Conservation (phyloP, 2,329 filamentous ascomycete genomes). For the Exophiala sideris region DNA sequence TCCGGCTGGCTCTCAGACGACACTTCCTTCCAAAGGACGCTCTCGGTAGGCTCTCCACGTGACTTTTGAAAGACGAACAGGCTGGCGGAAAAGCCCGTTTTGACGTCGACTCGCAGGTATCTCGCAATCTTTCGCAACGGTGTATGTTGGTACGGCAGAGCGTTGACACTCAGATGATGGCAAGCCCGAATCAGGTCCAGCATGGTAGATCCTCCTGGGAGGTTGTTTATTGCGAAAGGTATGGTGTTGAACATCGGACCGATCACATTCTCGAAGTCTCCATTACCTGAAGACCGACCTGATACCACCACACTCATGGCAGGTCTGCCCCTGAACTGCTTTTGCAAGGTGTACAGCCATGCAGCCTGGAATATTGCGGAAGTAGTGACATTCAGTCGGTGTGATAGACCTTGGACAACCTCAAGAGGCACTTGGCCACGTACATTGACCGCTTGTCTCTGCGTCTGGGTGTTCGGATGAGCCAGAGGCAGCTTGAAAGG, state of each 20-base stretch:
- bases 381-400: constrained; percentile 66
- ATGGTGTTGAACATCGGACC: constrained; percentile 90
- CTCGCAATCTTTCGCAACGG: constrained; percentile 76
- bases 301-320: constrained; percentile 74
- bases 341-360: constrained; percentile 64
- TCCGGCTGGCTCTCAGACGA: constrained; percentile 55
- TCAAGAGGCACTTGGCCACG: constrained; percentile 35
- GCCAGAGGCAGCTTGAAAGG: constrained; percentile 3
- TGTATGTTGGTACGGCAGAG: constrained; percentile 72
- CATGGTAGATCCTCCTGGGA: constrained; percentile 53
- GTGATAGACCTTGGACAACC: constrained; percentile 53
- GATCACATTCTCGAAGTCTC: constrained; percentile 63
- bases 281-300: constrained; percentile 68
- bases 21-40: constrained; percentile 54
- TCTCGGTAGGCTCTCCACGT: constrained; percentile 26
- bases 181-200: constrained; percentile 58
- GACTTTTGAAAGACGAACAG: constrained; percentile 77
- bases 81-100: constrained; percentile 68
- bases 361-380: constrained; percentile 74
- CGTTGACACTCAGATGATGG: constrained; percentile 66
- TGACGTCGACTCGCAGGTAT: constrained; percentile 61
- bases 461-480: not conserved
- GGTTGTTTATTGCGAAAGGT: constrained; percentile 58
- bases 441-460: not conserved
- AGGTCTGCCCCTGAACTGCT: constrained; percentile 45